phyloP scores from a whole-genome alignment of 2,329 filamentous ascomycete genomes.

The Pyrenophora tritici-repentis region DNA sequence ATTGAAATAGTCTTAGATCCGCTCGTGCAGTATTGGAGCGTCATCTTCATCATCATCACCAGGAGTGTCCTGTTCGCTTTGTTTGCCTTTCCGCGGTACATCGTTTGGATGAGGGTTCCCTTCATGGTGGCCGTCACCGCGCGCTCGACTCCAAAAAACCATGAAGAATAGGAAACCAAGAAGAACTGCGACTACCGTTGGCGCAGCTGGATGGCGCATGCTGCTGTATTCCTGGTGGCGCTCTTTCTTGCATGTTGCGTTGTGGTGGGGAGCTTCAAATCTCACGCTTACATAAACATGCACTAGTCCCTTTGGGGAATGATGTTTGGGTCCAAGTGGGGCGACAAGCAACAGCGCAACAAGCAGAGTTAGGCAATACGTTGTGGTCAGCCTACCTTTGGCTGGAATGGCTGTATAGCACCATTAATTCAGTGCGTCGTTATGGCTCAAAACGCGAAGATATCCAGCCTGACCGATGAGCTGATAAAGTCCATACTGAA shows the following conservation, averaged over 20 bases:
- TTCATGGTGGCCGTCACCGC: conserved; percentile 41
- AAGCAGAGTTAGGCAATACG: too few species aligned
- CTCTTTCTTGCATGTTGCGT: not conserved
- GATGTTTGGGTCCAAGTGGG: conserved; percentile 15
- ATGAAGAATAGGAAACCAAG: conserved; percentile 38
- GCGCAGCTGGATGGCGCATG: conserved; percentile 46
- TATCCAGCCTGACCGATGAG: conserved; percentile 65
- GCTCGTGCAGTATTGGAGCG: too few species aligned
- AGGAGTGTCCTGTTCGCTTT: not conserved
- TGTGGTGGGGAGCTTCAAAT: not conserved
- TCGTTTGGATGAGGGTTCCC: conserved; percentile 45
- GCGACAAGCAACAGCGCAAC: not conserved
- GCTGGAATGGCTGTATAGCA: too few species aligned
- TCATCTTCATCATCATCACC: not conserved
- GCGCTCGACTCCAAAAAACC: conserved; percentile 30
- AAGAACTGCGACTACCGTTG: conserved; percentile 39
- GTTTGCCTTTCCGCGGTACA: conserved; percentile 29
- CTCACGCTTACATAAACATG: not conserved
- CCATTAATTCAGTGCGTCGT: too few species aligned
- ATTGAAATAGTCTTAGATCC: too few species aligned
- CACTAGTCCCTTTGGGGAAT: not conserved
- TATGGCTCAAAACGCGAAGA: not conserved
- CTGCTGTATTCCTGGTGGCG: not conserved
- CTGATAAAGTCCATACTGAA: conserved; percentile 69
- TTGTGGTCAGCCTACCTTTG: too few species aligned